Conservation (phyloP, 2,329 filamentous ascomycete genomes). For the Penicillium sp. region DNA sequence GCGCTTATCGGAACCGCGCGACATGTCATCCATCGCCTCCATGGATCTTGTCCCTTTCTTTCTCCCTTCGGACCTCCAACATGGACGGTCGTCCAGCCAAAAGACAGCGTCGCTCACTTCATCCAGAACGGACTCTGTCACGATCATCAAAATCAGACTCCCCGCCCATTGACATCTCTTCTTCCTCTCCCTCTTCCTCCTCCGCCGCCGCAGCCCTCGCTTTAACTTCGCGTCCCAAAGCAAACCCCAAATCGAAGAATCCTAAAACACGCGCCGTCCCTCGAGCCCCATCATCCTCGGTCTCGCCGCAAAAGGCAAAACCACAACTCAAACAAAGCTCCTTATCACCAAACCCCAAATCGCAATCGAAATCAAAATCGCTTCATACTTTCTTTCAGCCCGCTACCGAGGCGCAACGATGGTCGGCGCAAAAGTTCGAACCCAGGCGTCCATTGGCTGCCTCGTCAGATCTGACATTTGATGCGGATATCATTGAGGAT, state of each 20-base stretch:
- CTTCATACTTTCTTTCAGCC: slow-evolving; percentile 39
- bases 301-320: slow-evolving; percentile 25
- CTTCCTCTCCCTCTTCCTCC: background rate
- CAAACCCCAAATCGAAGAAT: slow-evolving; percentile 5
- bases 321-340: background rate
- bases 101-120: slow-evolving; percentile 30
- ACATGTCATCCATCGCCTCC: background rate
- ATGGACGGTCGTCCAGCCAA: slow-evolving; percentile 36
- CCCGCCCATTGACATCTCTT: background rate
- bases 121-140: slow-evolving; percentile 17
- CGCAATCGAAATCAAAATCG: slow-evolving; percentile 25
- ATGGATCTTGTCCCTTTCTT: background rate
- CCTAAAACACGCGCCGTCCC: slow-evolving; percentile 6
- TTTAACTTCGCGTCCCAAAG: slow-evolving; percentile 9
- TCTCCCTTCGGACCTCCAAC: slow-evolving; percentile 7
- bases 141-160: slow-evolving; percentile 2
- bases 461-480: slow-evolving; percentile 15
- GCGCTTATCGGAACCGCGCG: slow-evolving; percentile 15
- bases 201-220: slow-evolving; percentile 1
- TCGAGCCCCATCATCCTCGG: slow-evolving; percentile 21
- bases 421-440: slow-evolving; percentile 28
- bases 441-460: slow-evolving; percentile 10
- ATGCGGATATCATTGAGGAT: slow-evolving; percentile 38
- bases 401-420: slow-evolving; percentile 36
- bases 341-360: too few species aligned